Base-by-base conservation (phyloP, 2,329 filamentous ascomycete genomes). In the Exophiala alcalophila region DNA sequence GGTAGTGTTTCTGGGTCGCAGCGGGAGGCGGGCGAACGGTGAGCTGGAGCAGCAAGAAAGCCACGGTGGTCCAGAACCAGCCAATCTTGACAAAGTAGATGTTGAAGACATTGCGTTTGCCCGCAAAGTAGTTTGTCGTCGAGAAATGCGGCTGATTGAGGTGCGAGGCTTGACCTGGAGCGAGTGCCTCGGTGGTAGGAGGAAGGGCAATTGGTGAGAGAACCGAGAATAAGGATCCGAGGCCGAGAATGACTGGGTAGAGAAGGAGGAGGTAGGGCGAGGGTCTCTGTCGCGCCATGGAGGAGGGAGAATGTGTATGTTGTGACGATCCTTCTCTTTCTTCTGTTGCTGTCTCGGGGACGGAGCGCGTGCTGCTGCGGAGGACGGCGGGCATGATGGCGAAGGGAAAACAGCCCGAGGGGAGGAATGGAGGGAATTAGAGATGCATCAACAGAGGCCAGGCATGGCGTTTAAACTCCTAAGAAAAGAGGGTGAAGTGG, bases 31-130 rank as follows among this genome's bases (percentile, higher is more conserved):
- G 50, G 11, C 47, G 50, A 80, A 59, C 94, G 84, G 80, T 81
- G 28, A 81, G 63, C 5, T 86, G 63, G 49, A 95, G 87, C 11
- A 78, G 64, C 23, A 77, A 65, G 58, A 95, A 90, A 1, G 86
- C 83, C 7, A 78, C 61, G 0, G 86, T 89, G 20, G 87, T 81
- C 92, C 92, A 98, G 35, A 83, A 77, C 92, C 92, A 98, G 49
- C 91, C 91, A 40, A 86, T 74, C 73, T 98, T 98, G 59, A 98
- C 92, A 61, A 97, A 98, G 58, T 89, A 77, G 32, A 85, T 66
- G 62, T 98, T 98, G 76, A 97, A 85, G 38, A 96, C 57, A 68
- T 98, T 98, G 64, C 81, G 77, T 68, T 98, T 98, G 57, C 84
- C 84, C 32, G 92, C 91, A 64, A 98, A 98, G 72, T 97, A 98